phyloP scores from a whole-genome alignment of 257 asterid genomes.

The Cynanchum wilfordii region DNA sequence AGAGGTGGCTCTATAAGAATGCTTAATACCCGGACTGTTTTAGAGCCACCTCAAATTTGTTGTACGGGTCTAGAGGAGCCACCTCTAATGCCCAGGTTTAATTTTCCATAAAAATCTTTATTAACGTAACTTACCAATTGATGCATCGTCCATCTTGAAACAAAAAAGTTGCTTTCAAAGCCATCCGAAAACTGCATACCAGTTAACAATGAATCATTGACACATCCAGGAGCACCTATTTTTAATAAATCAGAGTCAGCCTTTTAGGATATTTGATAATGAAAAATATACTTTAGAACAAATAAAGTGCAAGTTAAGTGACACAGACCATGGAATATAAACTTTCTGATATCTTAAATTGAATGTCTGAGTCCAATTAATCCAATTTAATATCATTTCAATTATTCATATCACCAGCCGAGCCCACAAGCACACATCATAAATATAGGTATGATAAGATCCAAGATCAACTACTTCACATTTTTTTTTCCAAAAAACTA shows the following conservation, averaged over 20 bases:
- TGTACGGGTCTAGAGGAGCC: too few species aligned
- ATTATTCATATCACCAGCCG: too few species aligned
- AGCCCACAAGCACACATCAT: too few species aligned
- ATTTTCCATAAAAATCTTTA: not conserved
- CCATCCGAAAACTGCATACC: conserved; percentile 90
- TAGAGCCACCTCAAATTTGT: too few species aligned
- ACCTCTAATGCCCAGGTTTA: not conserved
- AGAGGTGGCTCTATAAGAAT: too few species aligned
- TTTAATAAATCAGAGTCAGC: conserved; percentile 13
- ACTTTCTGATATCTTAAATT: not conserved
- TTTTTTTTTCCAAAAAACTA: too few species aligned
- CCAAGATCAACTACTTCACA: too few species aligned
- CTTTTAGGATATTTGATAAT: conserved; percentile 6
- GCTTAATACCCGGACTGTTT: too few species aligned
- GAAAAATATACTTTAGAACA: not conserved
- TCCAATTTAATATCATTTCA: too few species aligned
- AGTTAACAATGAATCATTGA: conserved; percentile 69
- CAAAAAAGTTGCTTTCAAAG: conserved; percentile 75
- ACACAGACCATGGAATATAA: not conserved
- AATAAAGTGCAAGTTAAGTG: not conserved
- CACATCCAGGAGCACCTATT: conserved; percentile 83
- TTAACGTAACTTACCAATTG: conserved; percentile 57
- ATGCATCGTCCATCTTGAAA: conserved; percentile 88
- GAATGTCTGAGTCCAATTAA: not conserved
- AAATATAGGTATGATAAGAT: too few species aligned